Base-by-base conservation (phyloP, 345 rosid genomes). In the Excoecaria cochinchinensis region DNA sequence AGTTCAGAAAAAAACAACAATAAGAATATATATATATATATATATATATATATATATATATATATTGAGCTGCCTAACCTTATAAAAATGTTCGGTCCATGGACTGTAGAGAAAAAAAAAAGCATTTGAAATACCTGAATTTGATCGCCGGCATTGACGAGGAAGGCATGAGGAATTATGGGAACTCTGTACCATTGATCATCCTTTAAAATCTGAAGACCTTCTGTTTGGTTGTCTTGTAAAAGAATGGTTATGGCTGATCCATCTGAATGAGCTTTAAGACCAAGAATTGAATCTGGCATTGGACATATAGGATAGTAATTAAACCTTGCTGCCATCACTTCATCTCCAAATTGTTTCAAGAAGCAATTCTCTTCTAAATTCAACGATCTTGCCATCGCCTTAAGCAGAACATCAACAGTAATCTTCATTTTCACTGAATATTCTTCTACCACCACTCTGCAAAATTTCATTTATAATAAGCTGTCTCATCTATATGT, bases 201-300 rank as follows among this genome's bases (percentile, higher is more conserved):
- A 42, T 77, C 80, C 57, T 65, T 77, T 6, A 77, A 38, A 3
- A 77, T 21, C 7, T 77, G 76, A 71, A 77, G 76, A 40, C 75
- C 80, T 71, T 19, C 50, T 3, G 71, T 72, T 44, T 69, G 25
- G 38, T 63, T 21, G 38, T 77, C 80, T 77, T 71, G 76, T 71
- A 77, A 67, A 10, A 77, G 62, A 71, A 77, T 9, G 2, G 76
- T 71, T 52, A 71, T 50, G 3, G 31, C 67, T 25, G 80, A 40
- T 52, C 80, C 80, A 77, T 77, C 75, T 3, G 80, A 77, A 44
- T 71, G 80, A 53, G 80, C 75, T 71, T 65, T 77, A 0, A 51
- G 31, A 1, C 80, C 76, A 22, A 77, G 65, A 71, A 77, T 53
- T 42, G 70, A 55, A 11, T 77, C 75, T 16, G 75, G 76, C 21